Conservation (phyloP, 805 yeast genomes). For the Pichia paraexigua region DNA sequence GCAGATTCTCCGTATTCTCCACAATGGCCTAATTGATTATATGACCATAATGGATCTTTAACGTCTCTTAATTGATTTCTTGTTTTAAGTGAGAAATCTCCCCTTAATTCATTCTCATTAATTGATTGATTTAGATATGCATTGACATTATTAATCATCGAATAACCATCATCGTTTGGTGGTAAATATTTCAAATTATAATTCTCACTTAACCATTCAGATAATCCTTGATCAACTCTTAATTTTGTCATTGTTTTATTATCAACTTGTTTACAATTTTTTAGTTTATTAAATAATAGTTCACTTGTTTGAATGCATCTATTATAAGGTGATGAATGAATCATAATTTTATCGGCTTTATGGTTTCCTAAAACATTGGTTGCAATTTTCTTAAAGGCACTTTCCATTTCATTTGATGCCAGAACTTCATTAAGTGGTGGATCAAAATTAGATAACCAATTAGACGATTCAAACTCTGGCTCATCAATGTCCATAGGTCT, state of each 20-base stretch:
- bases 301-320: slow-evolving; percentile 37
- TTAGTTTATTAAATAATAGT: slow-evolving; percentile 19
- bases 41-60: slow-evolving; percentile 27
- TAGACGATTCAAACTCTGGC: slow-evolving; percentile 15
- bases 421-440: slow-evolving; percentile 26
- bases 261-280: slow-evolving; percentile 4
- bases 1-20: slow-evolving; percentile 38
- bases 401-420: slow-evolving; percentile 23
- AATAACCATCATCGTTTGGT: slow-evolving; percentile 38
- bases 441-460: slow-evolving; percentile 30
- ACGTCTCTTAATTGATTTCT: slow-evolving; percentile 13
- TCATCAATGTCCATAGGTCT: neutral
- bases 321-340: slow-evolving; percentile 38
- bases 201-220: slow-evolving; percentile 38
- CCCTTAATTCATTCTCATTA: slow-evolving; percentile 8
- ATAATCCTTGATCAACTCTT: slow-evolving; percentile 34
- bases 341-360: slow-evolving; percentile 15
- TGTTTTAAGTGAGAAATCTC: slow-evolving; percentile 14
- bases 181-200: slow-evolving; percentile 33
- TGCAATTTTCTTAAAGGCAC: slow-evolving; percentile 21
- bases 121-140: slow-evolving; percentile 27
- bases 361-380: slow-evolving; percentile 16
- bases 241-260: slow-evolving; percentile 16
- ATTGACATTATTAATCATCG: slow-evolving; percentile 32
- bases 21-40: slow-evolving; percentile 33